Evolutionary conservation across 2,329 filamentous ascomycete genomes (phyloP).

Genomic region (Chalaropsis ovoidea): DNA sequence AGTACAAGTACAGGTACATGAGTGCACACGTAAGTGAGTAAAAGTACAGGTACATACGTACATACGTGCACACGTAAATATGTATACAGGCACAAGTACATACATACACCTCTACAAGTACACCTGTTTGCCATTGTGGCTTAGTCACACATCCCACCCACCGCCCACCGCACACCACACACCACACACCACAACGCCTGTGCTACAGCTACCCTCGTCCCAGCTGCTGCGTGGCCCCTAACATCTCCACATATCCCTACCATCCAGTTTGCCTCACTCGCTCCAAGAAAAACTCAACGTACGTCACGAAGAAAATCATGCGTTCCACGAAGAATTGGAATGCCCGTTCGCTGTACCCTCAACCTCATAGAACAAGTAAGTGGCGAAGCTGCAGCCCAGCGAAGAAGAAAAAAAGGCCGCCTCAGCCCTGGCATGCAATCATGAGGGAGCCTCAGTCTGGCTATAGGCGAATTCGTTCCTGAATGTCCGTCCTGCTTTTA

Average conservation of each 20-base stretch:
- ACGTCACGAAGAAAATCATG: constrained; percentile 8
- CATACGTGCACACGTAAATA: background rate
- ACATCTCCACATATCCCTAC: background rate
- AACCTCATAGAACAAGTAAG: background rate
- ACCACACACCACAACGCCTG: background rate
- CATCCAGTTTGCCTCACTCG: background rate
- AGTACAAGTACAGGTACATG: background rate
- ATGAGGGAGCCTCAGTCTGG: background rate
- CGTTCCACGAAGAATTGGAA: background rate
- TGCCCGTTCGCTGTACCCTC: background rate
- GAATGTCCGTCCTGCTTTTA: background rate
- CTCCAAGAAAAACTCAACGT: background rate
- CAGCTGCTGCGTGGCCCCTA: background rate
- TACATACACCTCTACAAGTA: too few species aligned
- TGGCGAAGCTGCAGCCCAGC: background rate
- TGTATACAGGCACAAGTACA: background rate
- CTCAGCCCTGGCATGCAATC: too few species aligned
- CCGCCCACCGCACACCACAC: too few species aligned
- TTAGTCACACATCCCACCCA: too few species aligned
- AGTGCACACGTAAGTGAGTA: too few species aligned
- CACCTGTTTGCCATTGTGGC: too few species aligned
- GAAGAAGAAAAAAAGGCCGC: background rate
- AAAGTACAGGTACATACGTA: background rate
- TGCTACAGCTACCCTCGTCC: background rate
- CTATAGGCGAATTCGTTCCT: background rate